Base-by-base conservation (phyloP, 768 basidiomycete genomes). In the Termitomyces sp. region DNA sequence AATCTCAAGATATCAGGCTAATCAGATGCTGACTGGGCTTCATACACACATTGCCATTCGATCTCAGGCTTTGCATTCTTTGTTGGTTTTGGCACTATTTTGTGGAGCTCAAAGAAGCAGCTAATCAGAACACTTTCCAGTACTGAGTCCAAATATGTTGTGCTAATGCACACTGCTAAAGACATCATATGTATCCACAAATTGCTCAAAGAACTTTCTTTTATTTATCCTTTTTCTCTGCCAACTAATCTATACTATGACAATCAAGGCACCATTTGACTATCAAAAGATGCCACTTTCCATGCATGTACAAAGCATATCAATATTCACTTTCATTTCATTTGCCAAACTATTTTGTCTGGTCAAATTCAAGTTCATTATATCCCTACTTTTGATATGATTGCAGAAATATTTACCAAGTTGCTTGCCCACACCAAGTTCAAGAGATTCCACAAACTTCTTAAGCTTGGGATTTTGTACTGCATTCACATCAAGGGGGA, bases 111-210 rank as follows among this genome's bases (percentile, higher is more conserved):
- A 5, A 9, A 30, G 30, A 30, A 30, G 9, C 30, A 30, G 30
- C 30, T 28, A 28, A 28, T 28, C 26, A 28, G 2, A 28, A 6
- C 26, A 28, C 51, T 65, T 1, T 74, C 69, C 2, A 73, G 66
- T 1, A 68, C 70, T 6, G 69, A 75, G 54, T 65, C 68, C 5
- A 68, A 76, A 57, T 74, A 72, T 35, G 52, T 44, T 19, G 9
- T 19, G 5, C n/a, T n/a, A n/a, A n/a, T n/a, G 4, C 46, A 47
- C 7, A 9, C 46, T 21, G 2, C 46, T 7, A 47, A 47, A 21
- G 46, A 47, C 3, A 32, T 34, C 5, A 30, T 47, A 4, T 47
- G 32, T 32, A 34, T 47, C 9, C 19, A 22, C 3, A 32, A 30
- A 32, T 11, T 47, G 6, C 28, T 47, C 11, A 32, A 5, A 7